These are phyloP conservation scores for Thymus quinquecostatus DNA, from an alignment of 257 asterid species.

Conservation along the genomic window DNA sequence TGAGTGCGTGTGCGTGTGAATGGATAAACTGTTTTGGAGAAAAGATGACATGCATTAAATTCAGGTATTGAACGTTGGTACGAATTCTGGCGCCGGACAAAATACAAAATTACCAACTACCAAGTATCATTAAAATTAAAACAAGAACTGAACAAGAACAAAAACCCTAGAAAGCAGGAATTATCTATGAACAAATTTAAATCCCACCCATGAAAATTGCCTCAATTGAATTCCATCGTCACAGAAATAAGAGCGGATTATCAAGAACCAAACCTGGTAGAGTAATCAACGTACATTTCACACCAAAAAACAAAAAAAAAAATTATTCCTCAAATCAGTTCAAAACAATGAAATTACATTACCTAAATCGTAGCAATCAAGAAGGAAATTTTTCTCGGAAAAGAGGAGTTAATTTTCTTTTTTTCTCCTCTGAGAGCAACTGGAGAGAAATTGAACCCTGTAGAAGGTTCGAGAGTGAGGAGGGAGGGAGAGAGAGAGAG, in stretches of 20 bases:
- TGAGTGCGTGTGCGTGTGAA: no score
- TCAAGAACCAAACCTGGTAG: background rate
- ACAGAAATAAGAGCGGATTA: background rate
- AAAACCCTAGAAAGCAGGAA: conserved; percentile 23
- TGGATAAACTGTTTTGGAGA: background rate
- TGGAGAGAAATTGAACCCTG: no score
- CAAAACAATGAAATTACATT: background rate
- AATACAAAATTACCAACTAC: no score
- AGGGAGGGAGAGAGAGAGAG: no score
- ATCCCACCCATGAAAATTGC: background rate
- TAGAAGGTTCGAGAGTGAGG: background rate
- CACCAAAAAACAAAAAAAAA: background rate
- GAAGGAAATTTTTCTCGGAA: no score
- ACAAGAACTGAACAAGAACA: background rate
- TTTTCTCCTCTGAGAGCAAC: no score
- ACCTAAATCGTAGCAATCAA: no score
- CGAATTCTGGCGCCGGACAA: conserved; percentile 4
- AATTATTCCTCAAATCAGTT: background rate
- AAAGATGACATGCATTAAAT: background rate
- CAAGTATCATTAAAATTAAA: background rate
- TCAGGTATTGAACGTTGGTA: background rate
- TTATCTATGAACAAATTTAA: background rate
- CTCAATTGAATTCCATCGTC: conserved; percentile 19
- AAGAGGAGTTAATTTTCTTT: no score
- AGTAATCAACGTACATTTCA: background rate